Conservation (phyloP, 2,329 filamentous ascomycete species). For the Diaporthe nobilis region DNA sequence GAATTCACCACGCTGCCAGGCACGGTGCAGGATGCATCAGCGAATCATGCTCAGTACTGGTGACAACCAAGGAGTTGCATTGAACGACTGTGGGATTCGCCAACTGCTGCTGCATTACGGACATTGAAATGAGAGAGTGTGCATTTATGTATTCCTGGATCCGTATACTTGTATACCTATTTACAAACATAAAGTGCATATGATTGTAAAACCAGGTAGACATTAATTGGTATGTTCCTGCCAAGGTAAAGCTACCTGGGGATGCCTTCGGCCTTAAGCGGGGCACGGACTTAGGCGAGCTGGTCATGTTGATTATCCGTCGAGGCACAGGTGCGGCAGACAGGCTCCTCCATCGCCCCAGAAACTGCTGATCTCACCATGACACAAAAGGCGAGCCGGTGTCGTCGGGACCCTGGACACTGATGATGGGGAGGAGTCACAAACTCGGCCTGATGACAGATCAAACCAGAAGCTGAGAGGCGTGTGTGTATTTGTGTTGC, state of each 20-base stretch:
- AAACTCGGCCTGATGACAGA: background rate
- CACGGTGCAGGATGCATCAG: background rate
- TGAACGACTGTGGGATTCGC: background rate
- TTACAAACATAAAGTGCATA: background rate
- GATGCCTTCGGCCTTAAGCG: conserved; percentile 13
- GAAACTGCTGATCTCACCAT: conserved; percentile 24
- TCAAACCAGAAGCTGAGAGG: background rate
- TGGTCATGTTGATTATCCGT: conserved; percentile 5
- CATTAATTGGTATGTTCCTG: background rate
- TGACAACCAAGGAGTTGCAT: background rate
- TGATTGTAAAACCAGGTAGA: background rate
- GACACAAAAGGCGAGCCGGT: conserved; percentile 2
- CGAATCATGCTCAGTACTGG: background rate
- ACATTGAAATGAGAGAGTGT: background rate
- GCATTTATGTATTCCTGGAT: background rate
- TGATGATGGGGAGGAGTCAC: conserved; percentile 12
- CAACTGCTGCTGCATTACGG: background rate
- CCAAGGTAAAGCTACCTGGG: background rate
- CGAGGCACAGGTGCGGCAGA: background rate
- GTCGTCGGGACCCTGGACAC: background rate
- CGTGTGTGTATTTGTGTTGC: background rate
- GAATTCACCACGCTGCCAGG: background rate
- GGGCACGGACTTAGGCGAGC: conserved; percentile 29
- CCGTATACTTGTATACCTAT: background rate
- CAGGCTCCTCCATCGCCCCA: background rate